phyloP scores from a whole-genome alignment of 2,329 filamentous ascomycete species.

The Apiospora marii region DNA sequence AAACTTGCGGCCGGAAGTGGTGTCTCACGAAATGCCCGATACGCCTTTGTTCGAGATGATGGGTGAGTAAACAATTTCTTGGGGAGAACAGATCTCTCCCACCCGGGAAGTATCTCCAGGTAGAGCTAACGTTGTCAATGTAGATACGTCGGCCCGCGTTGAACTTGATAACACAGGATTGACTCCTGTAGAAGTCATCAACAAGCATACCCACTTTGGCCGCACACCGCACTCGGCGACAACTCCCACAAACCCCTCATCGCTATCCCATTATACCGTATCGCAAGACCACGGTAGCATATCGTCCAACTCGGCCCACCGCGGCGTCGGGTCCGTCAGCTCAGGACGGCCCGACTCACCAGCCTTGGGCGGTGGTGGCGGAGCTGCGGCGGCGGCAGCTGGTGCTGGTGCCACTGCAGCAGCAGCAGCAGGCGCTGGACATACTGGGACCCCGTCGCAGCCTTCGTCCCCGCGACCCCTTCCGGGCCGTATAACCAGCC shows the following conservation, averaged over 20 bases:
- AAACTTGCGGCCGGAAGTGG: constrained; percentile 25
- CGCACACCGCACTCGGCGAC: constrained; percentile 33
- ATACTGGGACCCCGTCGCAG: constrained; percentile 11
- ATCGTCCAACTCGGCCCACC: constrained; percentile 34
- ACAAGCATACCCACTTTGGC: constrained; percentile 44
- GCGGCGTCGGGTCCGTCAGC: neutral
- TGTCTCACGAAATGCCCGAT: constrained; percentile 50
- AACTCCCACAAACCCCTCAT: constrained; percentile 39
- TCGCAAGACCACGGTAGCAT: constrained; percentile 44
- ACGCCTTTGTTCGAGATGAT: constrained; percentile 56
- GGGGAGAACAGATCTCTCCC: neutral
- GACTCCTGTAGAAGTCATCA: constrained; percentile 49
- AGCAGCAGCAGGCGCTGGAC: constrained; percentile 18
- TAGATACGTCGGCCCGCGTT: constrained; percentile 51
- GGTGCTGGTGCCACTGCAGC: constrained; percentile 19
- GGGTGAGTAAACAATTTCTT: constrained; percentile 48
- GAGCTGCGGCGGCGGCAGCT: neutral
- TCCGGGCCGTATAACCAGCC: constrained; percentile 41
- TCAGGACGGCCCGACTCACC: constrained; percentile 36
- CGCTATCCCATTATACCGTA: constrained; percentile 34
- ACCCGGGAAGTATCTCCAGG: neutral
- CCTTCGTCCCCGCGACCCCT: constrained; percentile 18
- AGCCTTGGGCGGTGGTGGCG: constrained; percentile 28
- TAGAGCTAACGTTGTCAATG: constrained; percentile 28
- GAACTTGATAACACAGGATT: constrained; percentile 57